Conservation (phyloP, 352 stramenopile species). For the Thraustotheca clavata region DNA sequence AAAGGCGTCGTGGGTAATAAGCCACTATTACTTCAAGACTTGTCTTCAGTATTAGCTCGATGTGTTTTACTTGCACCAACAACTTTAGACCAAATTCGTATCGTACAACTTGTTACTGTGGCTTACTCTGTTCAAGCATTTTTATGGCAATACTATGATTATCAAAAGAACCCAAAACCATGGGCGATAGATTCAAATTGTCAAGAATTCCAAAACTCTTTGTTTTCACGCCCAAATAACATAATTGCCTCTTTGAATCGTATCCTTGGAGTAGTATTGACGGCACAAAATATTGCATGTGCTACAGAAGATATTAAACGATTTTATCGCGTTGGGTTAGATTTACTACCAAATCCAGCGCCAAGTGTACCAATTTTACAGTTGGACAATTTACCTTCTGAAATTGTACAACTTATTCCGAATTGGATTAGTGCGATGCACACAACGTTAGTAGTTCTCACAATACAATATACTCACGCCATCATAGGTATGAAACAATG, state of each 20-base stretch:
- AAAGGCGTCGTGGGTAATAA: slow-evolving; percentile 29
- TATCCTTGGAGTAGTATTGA: not conserved
- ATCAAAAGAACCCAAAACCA: not conserved
- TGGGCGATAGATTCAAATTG: no score
- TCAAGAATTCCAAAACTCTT: no score
- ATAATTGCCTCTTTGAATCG: not conserved
- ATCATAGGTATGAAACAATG: slow-evolving; percentile 76
- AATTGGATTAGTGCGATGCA: slow-evolving; percentile 1
- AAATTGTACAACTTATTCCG: not conserved
- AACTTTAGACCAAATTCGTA: slow-evolving; percentile 47
- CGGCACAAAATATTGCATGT: not conserved
- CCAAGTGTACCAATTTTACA: not conserved
- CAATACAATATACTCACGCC: slow-evolving; percentile 46
- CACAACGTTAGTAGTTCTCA: slow-evolving; percentile 25
- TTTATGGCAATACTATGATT: slow-evolving; percentile 36
- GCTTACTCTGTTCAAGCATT: slow-evolving; percentile 65
- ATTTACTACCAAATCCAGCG: not conserved
- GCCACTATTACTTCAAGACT: slow-evolving; percentile 58
- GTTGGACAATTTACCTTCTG: not conserved
- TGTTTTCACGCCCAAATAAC: no score
- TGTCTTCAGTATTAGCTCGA: slow-evolving; percentile 66
- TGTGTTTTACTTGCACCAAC: slow-evolving; percentile 50
- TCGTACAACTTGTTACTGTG: slow-evolving; percentile 52
- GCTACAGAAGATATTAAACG: not conserved
- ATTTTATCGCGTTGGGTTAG: not conserved